Evolutionary conservation across 768 basidiomycete species (phyloP), one percentile per base, ranked within the genome.

Genomic region (Podaxis sp.): DNA sequence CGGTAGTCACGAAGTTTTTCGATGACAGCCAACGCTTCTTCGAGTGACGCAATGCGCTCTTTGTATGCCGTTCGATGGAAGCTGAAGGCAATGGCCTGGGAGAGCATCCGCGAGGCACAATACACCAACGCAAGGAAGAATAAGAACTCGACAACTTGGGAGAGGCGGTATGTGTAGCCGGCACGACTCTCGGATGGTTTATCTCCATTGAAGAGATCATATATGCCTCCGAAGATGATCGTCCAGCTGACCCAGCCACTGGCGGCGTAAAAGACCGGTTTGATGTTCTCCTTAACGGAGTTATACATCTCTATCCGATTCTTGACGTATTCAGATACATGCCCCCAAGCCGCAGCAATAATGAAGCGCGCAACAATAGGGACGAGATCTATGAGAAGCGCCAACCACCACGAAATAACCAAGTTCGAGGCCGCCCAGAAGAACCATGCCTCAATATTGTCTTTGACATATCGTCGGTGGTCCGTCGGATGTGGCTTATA

Each of bases 381-480:
- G 56, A 90, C 73, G 57, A 92, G 73, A 70, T 92, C 88, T 66
- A 91, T 76, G 63, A 88, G 74, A 75, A 90, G 76, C 19, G 88
- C 91, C 37, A 93, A 84, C 64, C 80, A 88, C 91, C 91, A 93
- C 2, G 90, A 91, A 56, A 91, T 80, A 62, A 90, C 76, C 56
- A 92, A 76, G 71, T 93, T 92, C 41, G 88, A 82, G 4, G 90
- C 91, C 6, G 84, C 85, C 90, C 91, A 93, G 73, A 90, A 90
- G 2, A 92, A 77, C 91, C 91, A 93, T 2, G 89, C 87, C 70
- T 88, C 78, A 50, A 89, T 72, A 70, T 88, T 92, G 64, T 86
- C 81, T 58, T 81, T 81, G 64, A 91, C 80, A 64, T 81, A 89
- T 29, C 76, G 79, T 15, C 89, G 82, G 65, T 85, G 75, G 7